A percentile compares a stretch with the other conserved stretches of the same genome.
phyloP scores from a whole-genome alignment of 768 basidiomycete genomes.

The Thelephora aurantiotincta region DNA sequence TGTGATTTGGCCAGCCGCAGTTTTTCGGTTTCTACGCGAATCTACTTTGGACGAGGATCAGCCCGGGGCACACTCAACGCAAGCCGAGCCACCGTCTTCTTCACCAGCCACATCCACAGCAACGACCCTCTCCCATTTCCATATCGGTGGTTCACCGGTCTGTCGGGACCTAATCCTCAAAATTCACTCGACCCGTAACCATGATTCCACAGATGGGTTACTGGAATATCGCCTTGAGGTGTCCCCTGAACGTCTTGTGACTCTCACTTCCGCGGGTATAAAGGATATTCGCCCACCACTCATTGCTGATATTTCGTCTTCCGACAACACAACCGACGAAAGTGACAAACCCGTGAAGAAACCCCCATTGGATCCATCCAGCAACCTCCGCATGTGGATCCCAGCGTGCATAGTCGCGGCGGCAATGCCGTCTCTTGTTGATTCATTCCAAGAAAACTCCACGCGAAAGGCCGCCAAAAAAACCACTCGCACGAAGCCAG shows the following conservation, averaged over 20 bases:
- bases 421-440: conserved; percentile 52
- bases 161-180: conserved; percentile 39
- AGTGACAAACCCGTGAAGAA: conserved; percentile 36
- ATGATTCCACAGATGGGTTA: conserved; percentile 54
- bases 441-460: conserved; percentile 38
- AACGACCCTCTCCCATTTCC: neutral
- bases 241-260: conserved; percentile 50
- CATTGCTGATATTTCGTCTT: conserved; percentile 12
- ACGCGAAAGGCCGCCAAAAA: conserved; percentile 38
- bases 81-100: conserved; percentile 39
- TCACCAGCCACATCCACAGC: conserved; percentile 19
- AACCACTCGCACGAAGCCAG: conserved; percentile 5
- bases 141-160: conserved; percentile 7
- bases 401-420: conserved; percentile 64
- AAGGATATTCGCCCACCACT: conserved; percentile 36
- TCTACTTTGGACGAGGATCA: conserved; percentile 37
- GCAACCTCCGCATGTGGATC: conserved; percentile 61
- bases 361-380: conserved; percentile 35
- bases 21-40: conserved; percentile 59
- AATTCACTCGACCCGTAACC: conserved; percentile 50
- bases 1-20: conserved; percentile 65
- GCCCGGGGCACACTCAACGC: conserved; percentile 8
- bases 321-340: conserved; percentile 26
- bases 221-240: conserved; percentile 76
- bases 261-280: conserved; percentile 51